Evolutionary conservation across 2,329 filamentous ascomycete genomes (phyloP).

Genomic region (Dendryphion nanum): DNA sequence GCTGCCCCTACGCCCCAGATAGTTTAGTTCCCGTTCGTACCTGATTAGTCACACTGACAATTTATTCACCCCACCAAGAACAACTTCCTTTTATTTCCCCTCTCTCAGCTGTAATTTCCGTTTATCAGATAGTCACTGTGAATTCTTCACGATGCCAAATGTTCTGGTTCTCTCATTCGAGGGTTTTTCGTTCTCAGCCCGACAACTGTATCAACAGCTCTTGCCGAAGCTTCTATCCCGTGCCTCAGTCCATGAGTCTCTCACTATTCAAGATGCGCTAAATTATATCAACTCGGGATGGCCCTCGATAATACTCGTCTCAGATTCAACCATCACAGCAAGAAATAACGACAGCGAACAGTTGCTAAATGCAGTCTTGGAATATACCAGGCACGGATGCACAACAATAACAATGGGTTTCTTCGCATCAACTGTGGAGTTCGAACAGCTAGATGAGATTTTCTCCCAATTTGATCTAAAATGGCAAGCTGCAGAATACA

Average conservation of each 20-base stretch:
- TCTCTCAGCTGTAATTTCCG: no score
- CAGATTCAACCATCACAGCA: slow-evolving; percentile 15
- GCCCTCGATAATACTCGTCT: slow-evolving; percentile 24
- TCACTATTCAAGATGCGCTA: slow-evolving; percentile 19
- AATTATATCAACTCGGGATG: slow-evolving; percentile 19
- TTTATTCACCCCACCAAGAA: no score
- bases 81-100: no score
- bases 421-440: slow-evolving; percentile 13
- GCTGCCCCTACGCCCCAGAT: no score
- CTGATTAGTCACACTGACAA: no score
- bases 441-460: slow-evolving; percentile 10
- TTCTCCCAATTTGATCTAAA: slow-evolving; percentile 19
- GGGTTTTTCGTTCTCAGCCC: slow-evolving; percentile 22
- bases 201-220: slow-evolving; percentile 22
- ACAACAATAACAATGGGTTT: slow-evolving; percentile 23
- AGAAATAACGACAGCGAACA: slow-evolving; percentile 11
- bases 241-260: slow-evolving; percentile 21
- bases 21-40: no score
- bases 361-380: slow-evolving; percentile 13
- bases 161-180: slow-evolving; percentile 22
- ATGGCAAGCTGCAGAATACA: slow-evolving; percentile 13
- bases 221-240: slow-evolving; percentile 21
- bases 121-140: no score
- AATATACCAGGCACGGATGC: slow-evolving; percentile 19
- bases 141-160: slow-evolving; percentile 23